Conservation (phyloP, 805 yeast species). For the Torulaspora indica region DNA sequence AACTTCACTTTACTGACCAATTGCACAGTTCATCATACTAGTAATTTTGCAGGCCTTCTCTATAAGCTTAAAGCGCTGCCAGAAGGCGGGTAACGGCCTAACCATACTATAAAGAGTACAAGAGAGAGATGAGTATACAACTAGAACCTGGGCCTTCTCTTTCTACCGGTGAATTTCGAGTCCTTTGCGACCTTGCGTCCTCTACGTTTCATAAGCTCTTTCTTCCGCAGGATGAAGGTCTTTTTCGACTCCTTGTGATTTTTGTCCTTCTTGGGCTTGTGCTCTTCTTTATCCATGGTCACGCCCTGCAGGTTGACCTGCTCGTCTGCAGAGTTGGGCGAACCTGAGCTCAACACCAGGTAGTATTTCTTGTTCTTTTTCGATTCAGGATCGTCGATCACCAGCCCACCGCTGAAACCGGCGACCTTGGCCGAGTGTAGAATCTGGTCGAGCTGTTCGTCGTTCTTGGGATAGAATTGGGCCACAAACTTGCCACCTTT, state of each 20-base stretch:
- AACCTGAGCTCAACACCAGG: slow-evolving; percentile 61
- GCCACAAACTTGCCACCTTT: slow-evolving; percentile 98
- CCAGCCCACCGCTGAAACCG: slow-evolving; percentile 94
- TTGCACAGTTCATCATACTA: not conserved
- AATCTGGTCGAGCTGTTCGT: slow-evolving; percentile 73
- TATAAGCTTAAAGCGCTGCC: not conserved
- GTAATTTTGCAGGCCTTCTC: not conserved
- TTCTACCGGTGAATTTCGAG: slow-evolving; percentile 87
- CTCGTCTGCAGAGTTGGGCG: slow-evolving; percentile 73
- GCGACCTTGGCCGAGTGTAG: slow-evolving; percentile 83
- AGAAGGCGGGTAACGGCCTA: slow-evolving; percentile 1
- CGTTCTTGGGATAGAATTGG: slow-evolving; percentile 92
- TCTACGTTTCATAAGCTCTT: slow-evolving; percentile 85
- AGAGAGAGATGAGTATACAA: no score
- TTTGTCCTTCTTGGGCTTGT: slow-evolving; percentile 26
- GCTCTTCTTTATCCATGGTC: slow-evolving; percentile 64
- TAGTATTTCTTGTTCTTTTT: slow-evolving; percentile 89
- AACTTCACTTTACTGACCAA: not conserved
- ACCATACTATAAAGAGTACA: not conserved
- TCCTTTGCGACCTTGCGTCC: slow-evolving; percentile 88
- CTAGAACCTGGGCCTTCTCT: slow-evolving; percentile 62
- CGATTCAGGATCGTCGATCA: slow-evolving; percentile 88
- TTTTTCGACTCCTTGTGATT: slow-evolving; percentile 65
- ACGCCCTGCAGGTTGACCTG: slow-evolving; percentile 76
- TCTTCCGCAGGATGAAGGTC: slow-evolving; percentile 83